Percentiles rank a stretch among this genome's conserved stretches.
Conservation (phyloP, 805 yeast species). For the Metschnikowia cerradonensis region DNA sequence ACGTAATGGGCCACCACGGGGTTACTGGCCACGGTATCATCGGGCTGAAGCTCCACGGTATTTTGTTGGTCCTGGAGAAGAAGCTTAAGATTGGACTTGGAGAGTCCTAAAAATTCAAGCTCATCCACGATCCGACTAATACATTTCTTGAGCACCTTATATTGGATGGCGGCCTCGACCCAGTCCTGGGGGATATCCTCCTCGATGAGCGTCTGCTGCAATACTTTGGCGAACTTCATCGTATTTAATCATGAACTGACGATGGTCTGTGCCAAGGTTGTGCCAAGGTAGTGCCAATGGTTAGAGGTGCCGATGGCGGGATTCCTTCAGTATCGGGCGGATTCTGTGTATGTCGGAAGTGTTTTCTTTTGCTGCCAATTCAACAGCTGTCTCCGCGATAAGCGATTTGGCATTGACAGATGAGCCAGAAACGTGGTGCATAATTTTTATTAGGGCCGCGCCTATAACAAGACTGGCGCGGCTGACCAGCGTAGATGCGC, state of each 20-base stretch:
- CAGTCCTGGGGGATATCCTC: slow-evolving; percentile 65
- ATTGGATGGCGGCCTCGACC: slow-evolving; percentile 66
- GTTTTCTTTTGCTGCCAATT: background rate
- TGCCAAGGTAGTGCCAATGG: background rate
- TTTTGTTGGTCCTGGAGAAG: slow-evolving; percentile 29
- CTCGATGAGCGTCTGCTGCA: slow-evolving; percentile 57
- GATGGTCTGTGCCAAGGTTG: too few relatives aligned
- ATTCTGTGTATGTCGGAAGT: background rate
- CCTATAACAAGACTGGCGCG: background rate
- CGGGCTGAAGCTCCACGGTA: slow-evolving; percentile 30
- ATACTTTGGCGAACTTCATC: slow-evolving; percentile 76
- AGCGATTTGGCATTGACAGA: background rate
- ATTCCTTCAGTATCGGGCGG: too few relatives aligned
- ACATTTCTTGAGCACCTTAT: slow-evolving; percentile 64
- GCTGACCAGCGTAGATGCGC: background rate
- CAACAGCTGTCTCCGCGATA: background rate
- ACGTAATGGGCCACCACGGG: slow-evolving; percentile 43
- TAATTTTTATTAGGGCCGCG: slow-evolving; percentile 2
- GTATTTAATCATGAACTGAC: background rate
- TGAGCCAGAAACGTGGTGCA: slow-evolving; percentile 4
- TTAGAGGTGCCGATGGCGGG: too few relatives aligned
- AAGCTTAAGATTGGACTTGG: slow-evolving; percentile 40
- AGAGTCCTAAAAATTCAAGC: slow-evolving; percentile 54
- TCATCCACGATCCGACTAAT: slow-evolving; percentile 64
- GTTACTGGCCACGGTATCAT: slow-evolving; percentile 31